Conservation (phyloP, 1,139 yeast species). For the Yamadazyma spencermartinsiae region DNA sequence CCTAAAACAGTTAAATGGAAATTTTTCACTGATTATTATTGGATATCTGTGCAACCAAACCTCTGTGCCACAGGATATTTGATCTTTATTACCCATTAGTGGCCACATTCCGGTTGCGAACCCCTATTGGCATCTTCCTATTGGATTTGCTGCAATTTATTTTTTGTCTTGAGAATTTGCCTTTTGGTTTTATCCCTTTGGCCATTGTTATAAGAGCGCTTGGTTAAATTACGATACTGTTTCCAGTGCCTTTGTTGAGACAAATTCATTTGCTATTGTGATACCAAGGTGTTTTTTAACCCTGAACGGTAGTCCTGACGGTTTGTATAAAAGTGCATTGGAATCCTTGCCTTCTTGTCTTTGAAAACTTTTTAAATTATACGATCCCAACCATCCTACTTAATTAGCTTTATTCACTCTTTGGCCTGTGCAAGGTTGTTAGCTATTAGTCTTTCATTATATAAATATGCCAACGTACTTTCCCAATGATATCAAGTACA, state of each 20-base stretch:
- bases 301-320: background rate
- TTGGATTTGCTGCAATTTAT: too few species aligned
- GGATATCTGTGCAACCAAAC: too few species aligned
- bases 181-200: background rate
- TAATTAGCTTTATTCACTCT: background rate
- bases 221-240: conserved; percentile 1
- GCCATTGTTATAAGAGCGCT: background rate
- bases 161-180: too few species aligned
- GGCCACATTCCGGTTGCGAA: too few species aligned
- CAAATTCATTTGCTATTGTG: background rate
- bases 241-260: background rate
- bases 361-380: background rate
- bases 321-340: background rate
- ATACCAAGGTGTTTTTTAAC: conserved; percentile 1
- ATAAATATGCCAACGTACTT: conserved; percentile 22
- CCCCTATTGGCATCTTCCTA: too few species aligned
- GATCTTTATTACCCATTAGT: too few species aligned
- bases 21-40: too few species aligned
- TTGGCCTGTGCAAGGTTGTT: background rate
- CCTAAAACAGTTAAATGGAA: too few species aligned
- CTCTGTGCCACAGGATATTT: too few species aligned
- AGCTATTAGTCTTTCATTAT: conserved; percentile 1
- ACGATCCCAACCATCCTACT: too few species aligned
- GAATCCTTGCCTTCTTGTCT: background rate
- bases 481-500: conserved; percentile 24